Evolutionary conservation across 805 yeast genomes (phyloP), one percentile per base, ranked within the genome.

Genomic region (Sugiyamaella boreocaroliniensis): DNA sequence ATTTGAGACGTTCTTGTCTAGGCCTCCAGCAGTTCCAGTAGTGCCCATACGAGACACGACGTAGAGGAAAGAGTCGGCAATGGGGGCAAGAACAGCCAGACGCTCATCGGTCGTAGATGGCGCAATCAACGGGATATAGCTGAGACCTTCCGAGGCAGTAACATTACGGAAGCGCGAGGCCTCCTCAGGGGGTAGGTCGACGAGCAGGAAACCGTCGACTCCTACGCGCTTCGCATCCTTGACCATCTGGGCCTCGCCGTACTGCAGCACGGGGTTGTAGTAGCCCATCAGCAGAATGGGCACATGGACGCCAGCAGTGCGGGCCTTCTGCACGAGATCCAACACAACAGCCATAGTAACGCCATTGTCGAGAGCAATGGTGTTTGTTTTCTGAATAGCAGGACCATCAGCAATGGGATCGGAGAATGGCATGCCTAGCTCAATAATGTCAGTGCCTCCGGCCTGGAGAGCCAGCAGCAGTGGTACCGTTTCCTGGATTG

Each of bases 331-430:
- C 22, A 93, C 87, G 45, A 88, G 66, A 14, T 86, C 89, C 55
- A 93, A 71, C 58, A 89, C 82, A 63, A 76, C 75, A 7, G 73
- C 67, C 57, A 89, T 82, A 29, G 89, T 84, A 55, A 89, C 80
- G 12, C 95, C 95, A 63, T 93, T 92, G 22, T 79, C 76, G 58
- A 93, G 76, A 16, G 99, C 93, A n/a, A 69, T 54, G 50, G 64
- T 59, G 72, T 90, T 90, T 40, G 98, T 89, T 34, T 75, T 82
- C 73, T 93, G 99, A 64, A 93, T 93, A 15, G 96, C 88, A 41
- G 98, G 96, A 47, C 99, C 99, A 69, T 93, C 99, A 34, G 98
- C 99, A 68, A 93, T 89, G 40, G 99, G 99, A 68, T 93, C 99
- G 19, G 96, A 85, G 69, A 93, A 93, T 47, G 99, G 99, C 67